A percentile compares a stretch with the other conserved stretches of the same genome.
phyloP scores from a whole-genome alignment of 257 asterid genomes.

The Rhazya stricta region DNA sequence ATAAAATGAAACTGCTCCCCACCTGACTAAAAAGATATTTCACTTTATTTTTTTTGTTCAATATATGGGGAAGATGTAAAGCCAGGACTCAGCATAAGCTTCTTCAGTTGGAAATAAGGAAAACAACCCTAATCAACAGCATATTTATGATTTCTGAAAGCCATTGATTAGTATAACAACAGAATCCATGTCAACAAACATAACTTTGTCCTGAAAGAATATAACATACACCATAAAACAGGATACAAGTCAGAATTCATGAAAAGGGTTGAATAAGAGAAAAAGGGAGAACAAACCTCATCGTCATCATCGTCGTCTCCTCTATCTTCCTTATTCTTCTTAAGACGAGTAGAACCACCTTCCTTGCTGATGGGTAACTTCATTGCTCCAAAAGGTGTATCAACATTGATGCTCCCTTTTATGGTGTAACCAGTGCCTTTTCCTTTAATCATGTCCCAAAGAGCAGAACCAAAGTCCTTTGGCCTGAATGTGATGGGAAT shows the following conservation, averaged over 20 bases:
- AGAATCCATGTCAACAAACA: not conserved
- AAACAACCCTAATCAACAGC: not conserved
- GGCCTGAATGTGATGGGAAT: conserved; percentile 95
- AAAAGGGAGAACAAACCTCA: conserved; percentile 39
- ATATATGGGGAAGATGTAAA: no score
- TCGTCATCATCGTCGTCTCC: conserved; percentile 56
- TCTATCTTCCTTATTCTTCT: conserved; percentile 79
- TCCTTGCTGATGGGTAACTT: conserved; percentile 85
- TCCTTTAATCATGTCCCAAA: conserved; percentile 98
- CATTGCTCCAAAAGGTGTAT: conserved; percentile 91
- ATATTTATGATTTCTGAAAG: not conserved
- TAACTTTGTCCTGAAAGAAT: not conserved
- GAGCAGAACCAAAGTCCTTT: conserved; percentile 93
- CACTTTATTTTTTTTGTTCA: not conserved
- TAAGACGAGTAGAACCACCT: conserved; percentile 79
- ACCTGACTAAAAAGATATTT: not conserved
- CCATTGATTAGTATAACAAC: not conserved
- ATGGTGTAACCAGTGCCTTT: conserved; percentile 78
- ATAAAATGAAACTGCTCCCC: not conserved
- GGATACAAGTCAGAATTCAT: not conserved
- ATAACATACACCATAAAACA: not conserved
- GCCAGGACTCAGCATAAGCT: not conserved
- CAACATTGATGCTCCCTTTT: conserved; percentile 75
- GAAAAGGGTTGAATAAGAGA: not conserved
- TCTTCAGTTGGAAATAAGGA: not conserved